Evolutionary conservation across 768 basidiomycete species (phyloP), one percentile per base, ranked within the genome.

Genomic region (Phanerochaete carnosa): DNA sequence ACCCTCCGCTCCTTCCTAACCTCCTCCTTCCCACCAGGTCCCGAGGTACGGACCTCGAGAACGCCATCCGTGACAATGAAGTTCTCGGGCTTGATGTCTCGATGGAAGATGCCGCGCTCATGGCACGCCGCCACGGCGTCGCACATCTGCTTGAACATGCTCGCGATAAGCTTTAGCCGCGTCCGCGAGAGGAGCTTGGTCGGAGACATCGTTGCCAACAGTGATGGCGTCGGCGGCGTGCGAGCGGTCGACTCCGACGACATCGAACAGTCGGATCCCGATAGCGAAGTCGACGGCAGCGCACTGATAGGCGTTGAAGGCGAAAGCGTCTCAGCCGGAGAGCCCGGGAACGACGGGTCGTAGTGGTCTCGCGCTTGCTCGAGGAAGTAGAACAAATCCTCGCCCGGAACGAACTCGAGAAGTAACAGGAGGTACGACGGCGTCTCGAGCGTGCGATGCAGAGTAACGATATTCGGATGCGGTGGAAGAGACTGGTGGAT

Each of bases 91-190:
- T 99, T 99, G 83, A 99, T 98, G 74, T 99, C 96, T 62, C 96
- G 87, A 72, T 99, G 96, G 71, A 89, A 94, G 62, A 99, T 91
- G 37, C 88, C 88, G 62, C 89, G 86, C 19, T 88, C 88, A 71
- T 99, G 96, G 75, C 96, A 98, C 6, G 90, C 86, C 2, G 93
- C 92, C 13, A 99, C 95, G 46, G 96, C 95, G 64, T 95, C 93
- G 71, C 96, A 98, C 96, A 99, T 99, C 76, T 98, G 97, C 22
- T 86, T 80, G 75, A 99, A 98, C 96, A 99, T 99, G 71, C 92
- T 89, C 2, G 95, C 87, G 69, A 99, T 94, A 65, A 99, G 85
- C 16, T 92, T 89, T 29, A 99, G 84, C 60, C 96, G 90, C 43
- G 89, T 90, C 58, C 86, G 85, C 28, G 92, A 92, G 57, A 99